phyloP scores from a whole-genome alignment of 1,284 basidiomycete genomes.

The Puccinia hordei region DNA sequence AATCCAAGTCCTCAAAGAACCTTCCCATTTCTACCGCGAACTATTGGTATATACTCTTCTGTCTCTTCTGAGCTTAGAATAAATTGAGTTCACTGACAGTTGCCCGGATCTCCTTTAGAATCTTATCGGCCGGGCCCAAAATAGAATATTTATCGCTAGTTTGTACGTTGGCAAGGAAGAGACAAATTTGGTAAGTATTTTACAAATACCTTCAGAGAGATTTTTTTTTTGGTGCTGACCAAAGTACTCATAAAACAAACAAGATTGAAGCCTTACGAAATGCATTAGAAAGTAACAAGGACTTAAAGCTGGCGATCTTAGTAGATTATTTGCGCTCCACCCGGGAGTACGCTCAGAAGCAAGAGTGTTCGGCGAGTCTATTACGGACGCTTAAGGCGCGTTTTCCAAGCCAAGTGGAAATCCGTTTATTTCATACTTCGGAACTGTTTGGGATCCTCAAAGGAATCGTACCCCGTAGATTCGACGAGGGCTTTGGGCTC shows the following conservation, averaged over 20 bases:
- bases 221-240: too few relatives aligned
- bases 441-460: conserved; percentile 75
- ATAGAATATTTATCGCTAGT: conserved; percentile 81
- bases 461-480: conserved; percentile 79
- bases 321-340: conserved; percentile 91
- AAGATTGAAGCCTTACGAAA: conserved; percentile 71
- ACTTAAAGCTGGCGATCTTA: conserved; percentile 72
- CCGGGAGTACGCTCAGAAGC: conserved; percentile 63
- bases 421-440: conserved; percentile 78
- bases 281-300: conserved; percentile 67
- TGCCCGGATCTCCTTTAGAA: conserved; percentile 62
- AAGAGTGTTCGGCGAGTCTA: conserved; percentile 66
- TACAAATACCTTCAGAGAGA: not conserved
- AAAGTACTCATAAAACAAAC: not conserved
- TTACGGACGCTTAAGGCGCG: conserved; percentile 72
- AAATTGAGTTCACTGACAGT: not conserved
- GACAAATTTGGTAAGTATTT: conserved; percentile 66
- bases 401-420: conserved; percentile 74
- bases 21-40: conserved; percentile 3
- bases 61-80: not conserved
- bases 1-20: conserved; percentile 8
- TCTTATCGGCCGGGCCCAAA: conserved; percentile 72
- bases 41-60: conserved; percentile 4
- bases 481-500: conserved; percentile 97
- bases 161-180: conserved; percentile 77